Evolutionary conservation across 2,329 filamentous ascomycete genomes (phyloP), one percentile per base, ranked within the genome.

Genomic region (Ascochyta koolunga): DNA sequence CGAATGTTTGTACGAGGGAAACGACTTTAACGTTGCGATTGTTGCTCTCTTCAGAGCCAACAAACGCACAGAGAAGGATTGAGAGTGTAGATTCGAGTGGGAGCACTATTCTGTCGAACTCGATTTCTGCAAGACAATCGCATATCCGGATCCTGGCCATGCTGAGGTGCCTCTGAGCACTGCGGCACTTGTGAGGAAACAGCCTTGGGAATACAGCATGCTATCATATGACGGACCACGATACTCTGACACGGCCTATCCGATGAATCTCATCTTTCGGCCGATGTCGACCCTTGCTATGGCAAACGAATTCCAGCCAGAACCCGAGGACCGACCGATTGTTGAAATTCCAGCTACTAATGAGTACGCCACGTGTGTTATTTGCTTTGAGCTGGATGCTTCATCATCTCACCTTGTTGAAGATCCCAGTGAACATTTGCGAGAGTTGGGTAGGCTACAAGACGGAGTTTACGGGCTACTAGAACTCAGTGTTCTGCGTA

Each of bases 131-230:
- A n/a, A 19, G n/a, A 13, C 11, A 18, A 21, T 19, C 1, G 1
- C 25, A 8, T 11, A 13, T 32, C 8, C 24, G 27, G 15, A 1
- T 1, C 25, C 15, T 11, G 7, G 29, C 6, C 18, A 35, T 19
- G 31, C 35, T 0, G 25, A 35, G 1, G 18, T 21, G 19, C 38
- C 50, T 29, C 5, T 18, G 1, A 13, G 33, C n/a, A 43, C 48
- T 11, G 43, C 44, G 21, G 44, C 39, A 2, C 50, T 54, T 13
- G 39, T 18, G 4, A 38, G 10, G 7, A 48, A 22, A 35, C 25
- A 39, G n/a, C 50, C 50, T 8, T 44, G 27, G 31, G 50, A 54
- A 18, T 54, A 54, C 27, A 33, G 44, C 1, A 3, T 48, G 16
- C 8, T 48, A 2, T 16, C 21, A 10, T 32, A 15, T n/a, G 46